Base-by-base conservation (phyloP, 2,329 filamentous ascomycete genomes). In the Xylariomycetidae sp. region DNA sequence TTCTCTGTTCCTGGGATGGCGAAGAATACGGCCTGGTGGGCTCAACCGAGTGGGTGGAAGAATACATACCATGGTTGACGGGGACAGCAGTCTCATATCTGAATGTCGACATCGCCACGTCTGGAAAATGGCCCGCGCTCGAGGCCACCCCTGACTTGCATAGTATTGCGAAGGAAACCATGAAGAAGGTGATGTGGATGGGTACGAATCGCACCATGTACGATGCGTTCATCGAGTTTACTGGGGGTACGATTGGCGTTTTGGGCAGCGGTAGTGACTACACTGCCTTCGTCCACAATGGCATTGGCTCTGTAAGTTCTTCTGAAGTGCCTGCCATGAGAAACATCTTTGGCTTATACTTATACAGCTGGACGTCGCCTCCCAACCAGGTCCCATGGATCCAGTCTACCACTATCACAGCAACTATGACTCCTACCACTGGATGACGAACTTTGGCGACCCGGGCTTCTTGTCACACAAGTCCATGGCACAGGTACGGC, bases 1-100 rank as follows among this genome's bases (percentile, higher is more conserved):
- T 90, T 9, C 79, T 92, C 40, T 82, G 80, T 2, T 70, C 64
- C 0, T 84, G 78, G 78, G 80, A 84, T 43, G 79, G 72, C 0
- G 80, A 85, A 56, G 86, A 93, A 58, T 90, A 90, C 48, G 85
- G 83, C 0, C 64, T 92, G 1, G 58, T 93, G 6, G 87, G 86
- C 1, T 86, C 80, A 4, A 89, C 85, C 0, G 86, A 93, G 52
- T 93, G 85, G 83, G 84, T 93, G 0, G 85, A 93, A 52, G 85
- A 93, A 38, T 80, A 85, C 39, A 57, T 87, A 1, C 76, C 82
- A 1, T 92, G 85, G 85, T 71, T 93, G 2, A 74, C 70, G 0
- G 69, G 75, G 12, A 75, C 79, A 0, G 77, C 82, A 6, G 73
- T 93, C 31, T 76, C 82, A 0, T 93, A 93, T 47, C 63, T 93